Percentiles rank a stretch among this genome's conserved stretches.
These are phyloP conservation scores for Ophiobolus disseminans DNA, from an alignment of 2,329 filamentous ascomycete genomes.

Conservation along the genomic window DNA sequence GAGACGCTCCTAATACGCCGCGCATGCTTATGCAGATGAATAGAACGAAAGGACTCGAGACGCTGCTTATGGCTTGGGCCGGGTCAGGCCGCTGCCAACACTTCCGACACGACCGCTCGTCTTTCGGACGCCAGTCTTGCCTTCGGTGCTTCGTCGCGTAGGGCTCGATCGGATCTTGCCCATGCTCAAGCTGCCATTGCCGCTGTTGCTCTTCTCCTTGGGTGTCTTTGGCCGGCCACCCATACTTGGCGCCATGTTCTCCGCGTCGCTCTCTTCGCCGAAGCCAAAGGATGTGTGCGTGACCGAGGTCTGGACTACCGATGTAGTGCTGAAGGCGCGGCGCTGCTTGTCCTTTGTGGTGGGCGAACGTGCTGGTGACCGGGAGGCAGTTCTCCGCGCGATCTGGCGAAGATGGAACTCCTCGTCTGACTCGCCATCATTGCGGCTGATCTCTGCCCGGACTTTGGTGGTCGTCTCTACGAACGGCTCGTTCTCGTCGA, in stretches of 20 bases:
- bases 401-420: slow-evolving; percentile 75
- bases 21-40: slow-evolving; percentile 27
- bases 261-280: slow-evolving; percentile 55
- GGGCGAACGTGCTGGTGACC: slow-evolving; percentile 67
- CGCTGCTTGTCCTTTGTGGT: slow-evolving; percentile 65
- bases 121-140: slow-evolving; percentile 58
- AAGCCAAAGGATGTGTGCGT: slow-evolving; percentile 44
- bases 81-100: slow-evolving; percentile 44
- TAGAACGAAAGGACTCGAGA: slow-evolving; percentile 8
- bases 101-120: slow-evolving; percentile 60
- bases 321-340: slow-evolving; percentile 76
- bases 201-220: slow-evolving; percentile 50
- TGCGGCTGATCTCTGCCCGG: slow-evolving; percentile 65
- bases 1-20: slow-evolving; percentile 28
- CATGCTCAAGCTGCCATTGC: slow-evolving; percentile 54
- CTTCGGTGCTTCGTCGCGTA: slow-evolving; percentile 54
- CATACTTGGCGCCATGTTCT: slow-evolving; percentile 50
- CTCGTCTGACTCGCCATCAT: slow-evolving; percentile 75
- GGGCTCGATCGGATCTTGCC: slow-evolving; percentile 55
- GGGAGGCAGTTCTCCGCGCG: slow-evolving; percentile 67
- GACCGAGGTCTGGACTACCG: slow-evolving; percentile 55
- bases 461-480: slow-evolving; percentile 64
- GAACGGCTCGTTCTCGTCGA: slow-evolving; percentile 59
- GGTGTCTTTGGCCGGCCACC: slow-evolving; percentile 55
- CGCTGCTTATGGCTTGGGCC: slow-evolving; percentile 37